These are phyloP conservation scores for Annona squamosa DNA, from an alignment of 164 flowering plant genomes.

Conservation along the genomic window DNA sequence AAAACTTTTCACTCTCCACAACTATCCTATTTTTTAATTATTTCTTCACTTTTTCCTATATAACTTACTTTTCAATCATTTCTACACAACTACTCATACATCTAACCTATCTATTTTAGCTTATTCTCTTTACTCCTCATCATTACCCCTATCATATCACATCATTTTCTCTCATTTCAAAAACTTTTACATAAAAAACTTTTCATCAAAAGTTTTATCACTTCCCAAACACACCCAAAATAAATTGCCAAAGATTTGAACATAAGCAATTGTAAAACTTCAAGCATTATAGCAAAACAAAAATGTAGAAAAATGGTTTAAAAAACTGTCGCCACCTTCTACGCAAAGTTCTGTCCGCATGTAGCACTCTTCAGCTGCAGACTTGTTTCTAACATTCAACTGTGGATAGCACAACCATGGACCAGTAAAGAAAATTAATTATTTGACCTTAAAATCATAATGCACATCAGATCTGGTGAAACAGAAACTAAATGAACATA, in stretches of 20 bases:
- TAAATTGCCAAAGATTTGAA: neutral
- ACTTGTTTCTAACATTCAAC: slow-evolving; percentile 94
- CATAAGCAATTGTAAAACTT: neutral
- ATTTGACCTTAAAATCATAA: neutral
- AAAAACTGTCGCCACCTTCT: slow-evolving; percentile 54
- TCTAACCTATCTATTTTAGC: too few species aligned
- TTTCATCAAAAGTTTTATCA: too few species aligned
- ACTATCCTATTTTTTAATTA: too few species aligned
- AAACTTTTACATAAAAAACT: too few species aligned
- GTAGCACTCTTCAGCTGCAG: slow-evolving; percentile 94
- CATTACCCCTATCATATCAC: too few species aligned
- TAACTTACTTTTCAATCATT: too few species aligned
- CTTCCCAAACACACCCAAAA: neutral
- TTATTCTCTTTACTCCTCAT: too few species aligned
- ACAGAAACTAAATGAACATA: neutral
- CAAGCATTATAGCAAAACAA: neutral
- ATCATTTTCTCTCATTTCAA: too few species aligned
- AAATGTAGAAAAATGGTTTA: neutral
- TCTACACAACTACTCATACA: too few species aligned
- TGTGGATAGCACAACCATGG: slow-evolving; percentile 25
- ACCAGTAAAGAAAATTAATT: neutral
- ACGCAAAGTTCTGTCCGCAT: slow-evolving; percentile 79
- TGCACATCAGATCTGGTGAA: neutral
- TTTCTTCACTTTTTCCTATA: too few species aligned
- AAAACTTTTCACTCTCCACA: too few species aligned